Evolutionary conservation across 192 early-diverging fungal genomes (phyloP), one percentile per base, ranked within the genome.

Genomic region (Coemansia sp.): DNA sequence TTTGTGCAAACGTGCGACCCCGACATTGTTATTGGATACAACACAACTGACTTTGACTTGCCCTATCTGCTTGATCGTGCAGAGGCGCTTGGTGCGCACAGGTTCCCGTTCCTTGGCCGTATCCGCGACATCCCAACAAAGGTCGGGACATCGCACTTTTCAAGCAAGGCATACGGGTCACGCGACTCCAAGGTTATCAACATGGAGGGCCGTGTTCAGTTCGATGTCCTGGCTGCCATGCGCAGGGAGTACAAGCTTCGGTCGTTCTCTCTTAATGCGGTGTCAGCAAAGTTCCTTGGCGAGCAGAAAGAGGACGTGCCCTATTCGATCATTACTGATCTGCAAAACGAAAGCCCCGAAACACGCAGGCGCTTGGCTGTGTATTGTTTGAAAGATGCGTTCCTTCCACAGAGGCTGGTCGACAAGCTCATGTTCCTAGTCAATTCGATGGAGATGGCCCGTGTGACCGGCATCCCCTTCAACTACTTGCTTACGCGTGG

Each of bases 251-350:
- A 98, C 79, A 98, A 97, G 75, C 81, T 99, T 58, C 87, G 97
- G 52, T 95, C 95, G 3, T 98, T 95, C 67, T 92, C 95, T 6
- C 85, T 99, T 21, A 99, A 99, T 70, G 90, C 97, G 30, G 97
- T 99, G 4, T 95, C 90, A 72, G 92, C 94, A 21, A 92, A 97
- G 61, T 99, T 97, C 57, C 76, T 99, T 30, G 91, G 89, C 25
- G 96, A 98, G 75, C 97, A 99, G 85, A 99, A 99, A 73, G 97
- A 99, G 73, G 97, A 99, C 65, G 97, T 99, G 5, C 95, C 96
- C 64, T 92, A 99, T 68, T 97, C 95, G 6, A 97, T 99, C 42
- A 99, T 99, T 84, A 92, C 93, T 1, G 97, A 97, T 60, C 78
- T 99, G 23, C 97, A 99, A 67, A 96, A 97, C 65, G 95, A 93